These are phyloP conservation scores for Pneumocystis carinii DNA, from an alignment of 1,139 yeast species.

Conservation along the genomic window DNA sequence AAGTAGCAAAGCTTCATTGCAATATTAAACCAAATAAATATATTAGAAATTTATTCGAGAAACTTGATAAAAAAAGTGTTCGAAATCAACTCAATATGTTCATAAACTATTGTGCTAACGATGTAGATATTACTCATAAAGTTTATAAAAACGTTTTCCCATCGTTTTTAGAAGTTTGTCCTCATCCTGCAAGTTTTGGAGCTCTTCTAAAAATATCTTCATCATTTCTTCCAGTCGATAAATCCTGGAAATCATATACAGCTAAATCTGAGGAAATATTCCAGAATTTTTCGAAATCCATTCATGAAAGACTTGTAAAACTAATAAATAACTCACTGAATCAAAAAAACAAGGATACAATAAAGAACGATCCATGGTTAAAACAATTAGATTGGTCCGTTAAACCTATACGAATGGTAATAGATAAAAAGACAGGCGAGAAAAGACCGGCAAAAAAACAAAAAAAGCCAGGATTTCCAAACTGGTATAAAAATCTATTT, in stretches of 20 bases:
- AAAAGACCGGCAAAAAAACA: constrained; percentile 41
- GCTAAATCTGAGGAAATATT: constrained; percentile 54
- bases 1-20: constrained; percentile 72
- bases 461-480: constrained; percentile 79
- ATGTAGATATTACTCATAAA: constrained; percentile 59
- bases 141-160: constrained; percentile 63
- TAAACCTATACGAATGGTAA: constrained; percentile 44
- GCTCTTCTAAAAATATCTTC: constrained; percentile 65
- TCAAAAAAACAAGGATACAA: constrained; percentile 24
- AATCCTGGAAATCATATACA: constrained; percentile 57
- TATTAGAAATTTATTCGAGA: constrained; percentile 48
- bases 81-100: constrained; percentile 42
- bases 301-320: constrained; percentile 42
- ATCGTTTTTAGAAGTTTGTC: constrained; percentile 47
- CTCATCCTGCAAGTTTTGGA: constrained; percentile 91
- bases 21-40: constrained; percentile 51
- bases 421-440: constrained; percentile 52
- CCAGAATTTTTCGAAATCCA: constrained; percentile 40
- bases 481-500: constrained; percentile 75
- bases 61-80: constrained; percentile 40
- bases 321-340: constrained; percentile 49
- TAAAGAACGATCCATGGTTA: constrained; percentile 64
- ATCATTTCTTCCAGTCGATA: constrained; percentile 67
- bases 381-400: constrained; percentile 78
- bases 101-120: constrained; percentile 72